A percentile compares a stretch with the other conserved stretches of the same genome.
phyloP scores from a whole-genome alignment of 2,329 filamentous ascomycete species.

The Gliomastix tumulicola region DNA sequence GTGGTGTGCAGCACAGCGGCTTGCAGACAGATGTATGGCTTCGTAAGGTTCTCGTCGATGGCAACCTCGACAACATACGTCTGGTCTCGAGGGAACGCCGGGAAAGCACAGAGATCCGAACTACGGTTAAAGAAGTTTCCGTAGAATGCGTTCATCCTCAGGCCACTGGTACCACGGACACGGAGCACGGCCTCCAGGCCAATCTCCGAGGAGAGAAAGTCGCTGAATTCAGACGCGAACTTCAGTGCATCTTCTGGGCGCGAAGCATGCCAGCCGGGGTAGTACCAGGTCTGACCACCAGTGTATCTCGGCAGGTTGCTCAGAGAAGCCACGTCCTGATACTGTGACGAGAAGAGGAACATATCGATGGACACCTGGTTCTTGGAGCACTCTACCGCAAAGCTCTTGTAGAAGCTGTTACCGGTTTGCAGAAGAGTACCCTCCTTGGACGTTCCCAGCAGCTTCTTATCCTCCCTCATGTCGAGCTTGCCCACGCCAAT shows the following conservation, averaged over 20 bases:
- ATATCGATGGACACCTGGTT: conserved; percentile 98
- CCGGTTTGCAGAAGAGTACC: conserved; percentile 79
- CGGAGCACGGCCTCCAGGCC: conserved; percentile 92
- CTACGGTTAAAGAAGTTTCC: conserved; percentile 99
- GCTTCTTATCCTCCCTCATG: conserved; percentile 92
- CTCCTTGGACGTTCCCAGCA: conserved; percentile 91
- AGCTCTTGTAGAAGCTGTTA: conserved; percentile 98
- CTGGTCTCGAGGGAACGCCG: conserved; percentile 94
- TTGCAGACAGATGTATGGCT: conserved; percentile 88
- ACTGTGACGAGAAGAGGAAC: conserved; percentile 93
- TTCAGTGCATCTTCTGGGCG: conserved; percentile 94
- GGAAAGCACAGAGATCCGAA: conserved; percentile 95
- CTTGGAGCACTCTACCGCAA: conserved; percentile 97
- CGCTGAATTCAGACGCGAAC: conserved; percentile 93
- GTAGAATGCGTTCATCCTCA: conserved; percentile 97
- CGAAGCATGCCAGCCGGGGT: conserved; percentile 94
- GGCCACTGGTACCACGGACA: conserved; percentile 87
- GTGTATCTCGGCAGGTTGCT: conserved; percentile 95
- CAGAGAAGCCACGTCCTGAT: conserved; percentile 93
- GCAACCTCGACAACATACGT: conserved; percentile 97
- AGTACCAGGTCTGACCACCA: conserved; percentile 97
- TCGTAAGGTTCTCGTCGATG: conserved; percentile 89
- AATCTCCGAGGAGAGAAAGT: conserved; percentile 94
- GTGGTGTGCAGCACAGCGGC: conserved; percentile 94
- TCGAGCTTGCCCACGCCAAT: conserved; percentile 84